Evolutionary conservation across 2,329 filamentous ascomycete genomes (phyloP), one percentile per base, ranked within the genome.

Genomic region (Epichloe amarillans): DNA sequence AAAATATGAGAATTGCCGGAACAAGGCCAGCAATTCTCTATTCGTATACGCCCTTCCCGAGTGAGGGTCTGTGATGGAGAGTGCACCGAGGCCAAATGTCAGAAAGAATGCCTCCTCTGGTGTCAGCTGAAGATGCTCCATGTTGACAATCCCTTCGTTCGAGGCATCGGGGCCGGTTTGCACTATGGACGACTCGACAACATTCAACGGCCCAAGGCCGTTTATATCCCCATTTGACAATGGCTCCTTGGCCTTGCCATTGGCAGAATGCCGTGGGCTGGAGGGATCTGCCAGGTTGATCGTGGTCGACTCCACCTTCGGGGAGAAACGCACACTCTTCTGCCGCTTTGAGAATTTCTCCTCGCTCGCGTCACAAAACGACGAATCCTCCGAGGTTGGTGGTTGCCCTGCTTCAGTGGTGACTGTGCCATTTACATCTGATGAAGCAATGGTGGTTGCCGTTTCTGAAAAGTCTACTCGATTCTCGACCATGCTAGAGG

Each of bases 81-180:
- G 74, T 4, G 78, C 78, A 0, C 91, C 91, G 1, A 98, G 72
- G 0, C 77, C 84, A 62, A 94, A 97, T 4, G 74, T 75, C 10
- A 98, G 76, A 64, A 95, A 98, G 67, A 97, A 94, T 0, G 89
- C 84, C 67, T 98, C 93, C 65, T 96, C 89, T 0, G 84, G 77
- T 3, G 84, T 89, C 8, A 98, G 74, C 63, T 97, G 93, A n/a
- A 96, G 80, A 61, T 96, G 89, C 61, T 98, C 93, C 68, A 70
- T 75, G 56, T 79, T 73, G 47, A 66, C 59, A 3, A 77, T 60
- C 38, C 44, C 49, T 11, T 43, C 47, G 6, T 50, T 15, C 2
- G n/a, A 35, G 4, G 19, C 36, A 42, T 33, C 45, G 4, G 14
- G 7, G 2, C 11, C 47, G 15, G n/a, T 5, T 23, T 37, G 42